phyloP scores from a whole-genome alignment of 306 rosid species.

The Albizia julibrissin region DNA sequence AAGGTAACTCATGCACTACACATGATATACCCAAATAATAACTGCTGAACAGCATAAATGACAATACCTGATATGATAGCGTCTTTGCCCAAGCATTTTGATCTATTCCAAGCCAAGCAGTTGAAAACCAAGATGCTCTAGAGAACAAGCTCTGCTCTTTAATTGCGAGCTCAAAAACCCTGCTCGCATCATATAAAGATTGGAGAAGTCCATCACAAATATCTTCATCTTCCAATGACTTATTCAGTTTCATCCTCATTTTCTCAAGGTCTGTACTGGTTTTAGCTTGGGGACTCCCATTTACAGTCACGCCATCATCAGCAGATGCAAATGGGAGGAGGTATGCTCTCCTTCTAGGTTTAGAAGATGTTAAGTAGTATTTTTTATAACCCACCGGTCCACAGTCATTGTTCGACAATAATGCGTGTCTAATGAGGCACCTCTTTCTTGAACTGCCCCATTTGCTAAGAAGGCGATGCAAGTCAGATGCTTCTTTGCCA shows the following conservation, averaged over 20 bases:
- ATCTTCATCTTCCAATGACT: slow-evolving; percentile 68
- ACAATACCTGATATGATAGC: slow-evolving; percentile 81
- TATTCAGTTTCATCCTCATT: slow-evolving; percentile 65
- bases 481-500: slow-evolving; percentile 47
- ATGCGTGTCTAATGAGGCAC: slow-evolving; percentile 49
- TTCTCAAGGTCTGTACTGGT: slow-evolving; percentile 66
- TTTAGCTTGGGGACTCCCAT: slow-evolving; percentile 75
- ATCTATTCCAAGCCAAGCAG: slow-evolving; percentile 90
- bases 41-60: neutral
- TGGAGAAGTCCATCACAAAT: slow-evolving; percentile 80
- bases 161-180: slow-evolving; percentile 87
- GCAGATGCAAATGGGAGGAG: slow-evolving; percentile 57
- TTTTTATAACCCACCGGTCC: slow-evolving; percentile 45
- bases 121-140: slow-evolving; percentile 68
- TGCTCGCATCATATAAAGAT: slow-evolving; percentile 82
- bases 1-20: slow-evolving; percentile 18
- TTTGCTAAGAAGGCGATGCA: slow-evolving; percentile 50
- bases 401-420: slow-evolving; percentile 40
- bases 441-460: slow-evolving; percentile 74
- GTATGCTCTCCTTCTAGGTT: slow-evolving; percentile 43
- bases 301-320: slow-evolving; percentile 80
- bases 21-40: slow-evolving; percentile 8
- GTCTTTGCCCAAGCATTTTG: slow-evolving; percentile 87
- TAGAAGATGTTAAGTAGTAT: slow-evolving; percentile 44
- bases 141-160: slow-evolving; percentile 70